These are phyloP conservation scores for Hypoxylon fragiforme DNA, from an alignment of 495 filamentous ascomycete species.

Conservation along the genomic window DNA sequence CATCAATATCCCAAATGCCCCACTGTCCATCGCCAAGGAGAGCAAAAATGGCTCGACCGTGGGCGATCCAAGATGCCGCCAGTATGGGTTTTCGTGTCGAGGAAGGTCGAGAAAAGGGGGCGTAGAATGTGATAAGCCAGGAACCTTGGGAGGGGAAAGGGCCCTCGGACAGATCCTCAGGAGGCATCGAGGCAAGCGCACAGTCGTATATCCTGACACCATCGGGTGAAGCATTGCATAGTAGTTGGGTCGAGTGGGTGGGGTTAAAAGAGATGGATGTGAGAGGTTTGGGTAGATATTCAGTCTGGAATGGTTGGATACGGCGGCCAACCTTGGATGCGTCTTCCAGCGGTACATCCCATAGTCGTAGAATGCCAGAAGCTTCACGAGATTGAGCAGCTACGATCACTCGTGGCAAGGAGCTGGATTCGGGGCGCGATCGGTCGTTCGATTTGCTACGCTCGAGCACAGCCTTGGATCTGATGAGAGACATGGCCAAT, in stretches of 20 bases:
- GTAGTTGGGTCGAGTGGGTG: constrained; percentile 60
- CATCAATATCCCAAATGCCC: constrained; percentile 90
- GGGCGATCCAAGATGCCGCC: constrained; percentile 82
- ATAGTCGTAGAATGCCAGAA: constrained; percentile 57
- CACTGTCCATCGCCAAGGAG: constrained; percentile 86
- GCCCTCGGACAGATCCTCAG: constrained; percentile 50
- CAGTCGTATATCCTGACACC: constrained; percentile 69
- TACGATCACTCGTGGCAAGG: constrained; percentile 46
- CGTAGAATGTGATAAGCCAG: constrained; percentile 73
- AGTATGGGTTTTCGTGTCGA: constrained; percentile 72
- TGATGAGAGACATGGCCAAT: constrained; percentile 67
- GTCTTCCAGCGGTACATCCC: constrained; percentile 49
- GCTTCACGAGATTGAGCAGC: constrained; percentile 66
- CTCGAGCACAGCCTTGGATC: constrained; percentile 35
- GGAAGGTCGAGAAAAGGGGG: constrained; percentile 61
- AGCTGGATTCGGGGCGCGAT: constrained; percentile 29
- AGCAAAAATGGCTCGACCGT: constrained; percentile 73
- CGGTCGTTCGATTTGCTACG: constrained; percentile 46
- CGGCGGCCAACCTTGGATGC: constrained; percentile 43
- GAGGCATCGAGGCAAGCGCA: constrained; percentile 45
- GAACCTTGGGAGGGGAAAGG: constrained; percentile 56
- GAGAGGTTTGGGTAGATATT: constrained; percentile 66
- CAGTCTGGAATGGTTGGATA: constrained; percentile 62
- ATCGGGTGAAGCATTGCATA: constrained; percentile 68
- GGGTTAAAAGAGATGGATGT: constrained; percentile 75